Percentiles rank a stretch among this genome's conserved stretches.
Evolutionary conservation across 352 stramenopile genomes (phyloP).

Genomic region (Blastocystis sp.): DNA sequence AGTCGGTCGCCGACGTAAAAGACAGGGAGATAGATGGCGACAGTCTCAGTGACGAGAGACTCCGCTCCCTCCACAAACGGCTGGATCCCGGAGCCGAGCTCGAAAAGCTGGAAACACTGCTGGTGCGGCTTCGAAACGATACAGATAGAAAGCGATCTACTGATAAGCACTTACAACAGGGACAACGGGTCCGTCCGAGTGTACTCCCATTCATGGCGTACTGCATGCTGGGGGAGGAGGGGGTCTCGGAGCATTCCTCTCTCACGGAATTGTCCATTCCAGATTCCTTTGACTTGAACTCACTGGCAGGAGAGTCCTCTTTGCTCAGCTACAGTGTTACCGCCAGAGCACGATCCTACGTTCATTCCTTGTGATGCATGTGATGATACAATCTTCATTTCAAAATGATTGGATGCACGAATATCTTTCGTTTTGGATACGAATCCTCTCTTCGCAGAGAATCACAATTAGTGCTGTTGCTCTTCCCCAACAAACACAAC

Average conservation of each 20-base stretch:
- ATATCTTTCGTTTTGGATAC: no score
- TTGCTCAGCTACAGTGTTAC: not conserved
- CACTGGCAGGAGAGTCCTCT: not conserved
- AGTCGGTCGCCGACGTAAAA: not conserved
- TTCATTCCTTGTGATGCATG: not conserved
- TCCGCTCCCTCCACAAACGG: not conserved
- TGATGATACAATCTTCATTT: not conserved
- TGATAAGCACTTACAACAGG: not conserved
- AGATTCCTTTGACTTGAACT: not conserved
- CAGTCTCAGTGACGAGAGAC: not conserved
- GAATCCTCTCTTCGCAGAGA: no score
- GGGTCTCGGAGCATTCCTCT: not conserved
- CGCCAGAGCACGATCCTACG: not conserved
- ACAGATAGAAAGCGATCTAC: not conserved
- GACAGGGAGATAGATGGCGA: not conserved
- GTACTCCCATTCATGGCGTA: no score
- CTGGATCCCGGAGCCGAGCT: not conserved
- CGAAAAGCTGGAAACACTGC: not conserved
- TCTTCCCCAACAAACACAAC: not conserved
- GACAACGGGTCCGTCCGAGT: no score
- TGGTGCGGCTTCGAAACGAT: not conserved
- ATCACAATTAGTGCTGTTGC: no score
- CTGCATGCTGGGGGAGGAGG: no score
- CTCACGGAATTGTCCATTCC: not conserved
- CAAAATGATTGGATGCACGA: not conserved